A percentile compares a stretch with the other conserved stretches of the same genome.
phyloP scores from a whole-genome alignment of 2,329 filamentous ascomycete species.

The Botryotinia globosa region DNA sequence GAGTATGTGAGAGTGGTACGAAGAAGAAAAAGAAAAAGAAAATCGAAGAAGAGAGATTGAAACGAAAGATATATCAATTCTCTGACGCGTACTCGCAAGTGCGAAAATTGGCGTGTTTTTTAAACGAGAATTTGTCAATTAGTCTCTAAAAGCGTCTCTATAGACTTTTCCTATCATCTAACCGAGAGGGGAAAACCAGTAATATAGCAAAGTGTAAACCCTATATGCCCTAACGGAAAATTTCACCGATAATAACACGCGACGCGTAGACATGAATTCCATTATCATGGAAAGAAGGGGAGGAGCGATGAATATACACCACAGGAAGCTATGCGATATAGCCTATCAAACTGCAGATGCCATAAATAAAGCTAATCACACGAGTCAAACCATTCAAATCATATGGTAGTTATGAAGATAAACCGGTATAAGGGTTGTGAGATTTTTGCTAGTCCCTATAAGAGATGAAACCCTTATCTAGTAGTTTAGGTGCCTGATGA shows the following conservation, averaged over 20 bases:
- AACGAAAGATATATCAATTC: not conserved
- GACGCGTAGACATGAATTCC: not conserved
- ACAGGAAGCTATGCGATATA: not conserved
- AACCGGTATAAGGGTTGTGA: not conserved
- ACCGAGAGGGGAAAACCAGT: not conserved
- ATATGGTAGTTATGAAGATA: not conserved
- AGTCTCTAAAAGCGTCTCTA: not conserved
- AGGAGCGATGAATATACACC: not conserved
- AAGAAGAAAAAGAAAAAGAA: slow-evolving; percentile 12
- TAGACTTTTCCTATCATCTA: not conserved
- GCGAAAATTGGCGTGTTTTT: not conserved
- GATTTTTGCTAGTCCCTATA: not conserved
- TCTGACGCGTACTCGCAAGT: not conserved
- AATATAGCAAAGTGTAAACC: not conserved
- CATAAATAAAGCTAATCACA: not conserved
- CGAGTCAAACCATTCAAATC: not conserved
- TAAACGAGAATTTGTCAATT: not conserved
- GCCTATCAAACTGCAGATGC: not conserved
- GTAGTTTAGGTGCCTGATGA: not conserved
- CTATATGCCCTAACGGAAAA: not conserved
- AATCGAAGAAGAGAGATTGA: not conserved
- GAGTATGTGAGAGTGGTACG: slow-evolving; percentile 1
- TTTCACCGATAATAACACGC: too few relatives aligned
- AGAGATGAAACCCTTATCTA: not conserved
- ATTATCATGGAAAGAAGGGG: not conserved